Base-by-base conservation (phyloP, 164 flowering plant species). In the Stephania japonica region DNA sequence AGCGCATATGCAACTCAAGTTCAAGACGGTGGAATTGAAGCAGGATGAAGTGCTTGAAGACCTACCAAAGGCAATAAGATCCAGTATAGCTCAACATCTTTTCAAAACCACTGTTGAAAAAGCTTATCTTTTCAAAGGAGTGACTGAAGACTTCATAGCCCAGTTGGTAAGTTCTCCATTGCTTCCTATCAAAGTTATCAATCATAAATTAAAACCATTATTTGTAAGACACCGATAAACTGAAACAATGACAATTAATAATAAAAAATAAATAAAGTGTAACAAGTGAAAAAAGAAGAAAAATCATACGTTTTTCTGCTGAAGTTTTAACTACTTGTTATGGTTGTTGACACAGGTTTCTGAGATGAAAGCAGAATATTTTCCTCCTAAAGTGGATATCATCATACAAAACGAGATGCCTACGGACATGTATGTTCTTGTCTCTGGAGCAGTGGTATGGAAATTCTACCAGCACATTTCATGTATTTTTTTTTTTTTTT, bases 321-420 rank as follows among this genome's bases (percentile, higher is more conserved):
- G 16, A 56, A 56, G 4, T 27, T 24, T 65, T n/a, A 32, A 10
- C 16, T 10, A 43, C 69, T 66, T 18, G 41, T 27, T 38, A 42
- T 43, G 18, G 42, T 42, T 76, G 64, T 78, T 53, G 24, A 42
- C 47, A 62, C 86, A 93, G 98, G 93, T 91, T 16, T 79, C 95
- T 14, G 92, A 91, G 79, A 89, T 93, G 89, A 90, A 81, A 81
- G 97, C 95, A 79, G 98, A 93, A 75, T 93, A 90, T 78, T 93
- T 83, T 77, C 97, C 98, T 65, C 97, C 97, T 7, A 91, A 90
- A 77, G 90, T 91, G 65, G 98, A 93, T 68, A 85, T 93, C 61
- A 78, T 91, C 68, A 76, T 91, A 77, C 93, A 91, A 76, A 93
- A 91, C 77, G 98, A 93, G 83, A 85, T 90, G 61, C 88, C 98